Percentiles rank a stretch among this genome's conserved stretches.
These are phyloP conservation scores for Volvox reticuliferus DNA, from an alignment of 139 green algal genomes.

Conservation along the genomic window DNA sequence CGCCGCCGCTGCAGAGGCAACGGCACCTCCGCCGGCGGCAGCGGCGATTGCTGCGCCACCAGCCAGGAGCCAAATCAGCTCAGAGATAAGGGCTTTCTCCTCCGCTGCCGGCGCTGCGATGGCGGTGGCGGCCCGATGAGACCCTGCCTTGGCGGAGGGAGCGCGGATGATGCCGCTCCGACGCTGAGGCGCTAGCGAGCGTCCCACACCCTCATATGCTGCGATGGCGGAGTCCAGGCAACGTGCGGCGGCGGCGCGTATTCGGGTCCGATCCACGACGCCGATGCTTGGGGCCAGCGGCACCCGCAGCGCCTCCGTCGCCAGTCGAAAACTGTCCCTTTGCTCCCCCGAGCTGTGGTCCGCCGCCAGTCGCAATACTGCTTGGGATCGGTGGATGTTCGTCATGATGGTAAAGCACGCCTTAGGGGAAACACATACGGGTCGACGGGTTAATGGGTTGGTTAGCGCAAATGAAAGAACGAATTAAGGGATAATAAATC, in stretches of 20 bases:
- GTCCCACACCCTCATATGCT: constrained; percentile 23
- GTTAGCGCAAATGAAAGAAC: not conserved
- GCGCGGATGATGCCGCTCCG: not conserved
- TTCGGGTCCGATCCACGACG: not conserved
- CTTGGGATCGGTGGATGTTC: constrained; percentile 20
- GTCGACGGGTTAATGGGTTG: not conserved
- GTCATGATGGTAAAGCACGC: constrained; percentile 24
- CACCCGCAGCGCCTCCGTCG: not conserved
- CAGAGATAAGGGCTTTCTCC: not conserved
- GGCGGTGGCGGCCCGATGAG: not conserved
- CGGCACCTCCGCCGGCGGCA: not conserved
- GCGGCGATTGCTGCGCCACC: not conserved
- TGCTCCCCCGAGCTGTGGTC: not conserved
- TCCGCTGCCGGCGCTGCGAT: not conserved
- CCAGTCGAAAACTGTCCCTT: not conserved
- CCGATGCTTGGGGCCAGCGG: not conserved
- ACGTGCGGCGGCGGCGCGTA: constrained; percentile 18
- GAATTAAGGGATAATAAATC: not conserved
- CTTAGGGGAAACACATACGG: not conserved
- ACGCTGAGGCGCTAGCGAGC: not conserved
- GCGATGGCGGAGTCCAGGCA: constrained; percentile 34
- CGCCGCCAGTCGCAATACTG: not conserved
- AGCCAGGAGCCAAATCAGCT: not conserved
- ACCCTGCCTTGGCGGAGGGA: too few relatives aligned
- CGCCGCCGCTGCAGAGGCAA: not conserved